Conservation (phyloP, 2,329 filamentous ascomycete species). For the Penicillium sclerotigenum region DNA sequence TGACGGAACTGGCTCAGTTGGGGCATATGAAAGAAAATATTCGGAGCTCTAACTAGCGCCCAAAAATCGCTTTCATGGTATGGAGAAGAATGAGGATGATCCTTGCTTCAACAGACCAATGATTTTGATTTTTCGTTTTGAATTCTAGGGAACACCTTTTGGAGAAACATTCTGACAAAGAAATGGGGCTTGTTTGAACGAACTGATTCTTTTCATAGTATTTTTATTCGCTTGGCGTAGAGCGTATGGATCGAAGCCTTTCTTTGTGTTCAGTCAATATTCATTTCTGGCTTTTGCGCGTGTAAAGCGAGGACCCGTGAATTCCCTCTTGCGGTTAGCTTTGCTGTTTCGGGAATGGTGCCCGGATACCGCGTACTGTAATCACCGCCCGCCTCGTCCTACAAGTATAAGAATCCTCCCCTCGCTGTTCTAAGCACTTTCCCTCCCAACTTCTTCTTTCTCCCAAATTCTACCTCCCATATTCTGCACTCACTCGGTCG, state of each 20-base stretch:
- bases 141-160: neutral
- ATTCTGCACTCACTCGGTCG: too few relatives aligned
- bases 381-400: too few relatives aligned
- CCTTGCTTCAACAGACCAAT: neutral
- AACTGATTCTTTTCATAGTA: neutral
- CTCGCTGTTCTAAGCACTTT: too few relatives aligned
- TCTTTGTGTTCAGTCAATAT: neutral
- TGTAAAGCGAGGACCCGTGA: too few relatives aligned
- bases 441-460: too few relatives aligned
- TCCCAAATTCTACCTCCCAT: too few relatives aligned
- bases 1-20: neutral
- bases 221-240: neutral
- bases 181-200: neutral
- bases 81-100: neutral
- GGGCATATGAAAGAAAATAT: neutral
- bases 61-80: neutral
- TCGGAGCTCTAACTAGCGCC: neutral
- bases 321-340: too few relatives aligned
- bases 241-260: neutral
- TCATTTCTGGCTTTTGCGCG: neutral
- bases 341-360: too few relatives aligned
- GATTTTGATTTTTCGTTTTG: neutral
- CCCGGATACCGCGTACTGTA: too few relatives aligned
- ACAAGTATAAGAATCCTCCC: too few relatives aligned
- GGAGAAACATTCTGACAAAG: neutral